Conservation (phyloP, 2,329 filamentous ascomycete species). For the Colletotrichum sojae region DNA sequence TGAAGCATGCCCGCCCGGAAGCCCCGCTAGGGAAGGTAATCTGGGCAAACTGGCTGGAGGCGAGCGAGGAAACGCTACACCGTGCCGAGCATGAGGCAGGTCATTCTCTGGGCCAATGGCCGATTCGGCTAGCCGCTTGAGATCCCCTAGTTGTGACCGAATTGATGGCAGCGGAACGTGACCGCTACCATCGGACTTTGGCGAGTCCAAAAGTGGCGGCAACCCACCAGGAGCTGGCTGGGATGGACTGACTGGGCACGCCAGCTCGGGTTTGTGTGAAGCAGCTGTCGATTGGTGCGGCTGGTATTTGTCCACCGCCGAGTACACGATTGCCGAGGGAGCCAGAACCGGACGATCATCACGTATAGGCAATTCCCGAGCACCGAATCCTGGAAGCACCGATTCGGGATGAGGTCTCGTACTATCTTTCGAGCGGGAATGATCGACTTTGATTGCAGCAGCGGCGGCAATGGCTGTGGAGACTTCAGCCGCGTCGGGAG, state of each 20-base stretch:
- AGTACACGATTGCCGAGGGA: constrained; percentile 32
- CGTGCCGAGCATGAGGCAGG: constrained; percentile 44
- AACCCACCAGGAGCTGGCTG: constrained; percentile 46
- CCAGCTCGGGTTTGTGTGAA: constrained; percentile 17
- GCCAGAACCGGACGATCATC: constrained; percentile 47
- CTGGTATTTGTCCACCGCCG: constrained; percentile 26
- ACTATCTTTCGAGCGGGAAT: constrained; percentile 13
- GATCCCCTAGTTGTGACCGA: constrained; percentile 53
- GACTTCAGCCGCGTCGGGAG: constrained; percentile 29
- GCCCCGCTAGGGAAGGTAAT: constrained; percentile 47
- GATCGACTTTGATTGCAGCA: constrained; percentile 33
- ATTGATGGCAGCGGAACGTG: constrained; percentile 56
- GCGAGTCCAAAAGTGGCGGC: constrained; percentile 55
- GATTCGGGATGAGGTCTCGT: constrained; percentile 6
- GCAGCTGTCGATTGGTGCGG: constrained; percentile 10
- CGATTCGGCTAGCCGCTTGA: constrained; percentile 50
- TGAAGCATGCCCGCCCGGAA: constrained; percentile 47
- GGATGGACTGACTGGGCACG: constrained; percentile 36
- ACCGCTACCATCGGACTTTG: constrained; percentile 51
- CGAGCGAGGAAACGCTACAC: constrained; percentile 50
- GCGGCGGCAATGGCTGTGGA: constrained; percentile 40
- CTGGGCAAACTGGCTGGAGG: constrained; percentile 51
- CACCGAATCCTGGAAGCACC: constrained; percentile 41
- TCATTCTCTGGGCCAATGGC: constrained; percentile 52
- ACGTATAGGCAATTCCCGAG: constrained; percentile 51